Evolutionary conservation across 2,329 filamentous ascomycete species (phyloP).

Genomic region (Emericellopsis cladophorae): DNA sequence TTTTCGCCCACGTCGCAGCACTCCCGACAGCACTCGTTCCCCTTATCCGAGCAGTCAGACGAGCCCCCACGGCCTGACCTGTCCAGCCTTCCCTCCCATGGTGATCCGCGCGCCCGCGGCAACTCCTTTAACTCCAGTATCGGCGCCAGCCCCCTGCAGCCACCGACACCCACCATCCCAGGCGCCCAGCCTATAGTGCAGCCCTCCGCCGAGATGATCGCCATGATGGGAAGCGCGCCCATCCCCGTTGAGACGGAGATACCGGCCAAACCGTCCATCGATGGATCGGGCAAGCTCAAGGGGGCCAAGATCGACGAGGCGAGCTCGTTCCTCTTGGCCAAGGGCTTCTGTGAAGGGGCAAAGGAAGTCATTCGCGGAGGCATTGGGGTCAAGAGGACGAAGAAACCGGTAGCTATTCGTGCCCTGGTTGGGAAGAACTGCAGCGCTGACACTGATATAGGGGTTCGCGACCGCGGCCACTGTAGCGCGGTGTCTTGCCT

Average conservation of each 20-base stretch:
- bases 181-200: neutral
- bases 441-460: constrained; percentile 10
- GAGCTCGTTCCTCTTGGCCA: constrained; percentile 39
- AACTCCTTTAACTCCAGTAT: neutral
- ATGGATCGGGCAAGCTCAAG: constrained; percentile 1
- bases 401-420: constrained; percentile 27
- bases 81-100: neutral
- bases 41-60: neutral
- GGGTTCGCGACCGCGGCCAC: constrained; percentile 25
- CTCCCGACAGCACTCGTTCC: neutral
- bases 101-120: neutral
- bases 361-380: constrained; percentile 34
- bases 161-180: neutral
- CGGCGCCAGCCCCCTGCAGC: neutral
- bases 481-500: constrained; percentile 38
- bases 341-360: constrained; percentile 43
- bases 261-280: neutral
- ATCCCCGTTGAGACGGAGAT: constrained; percentile 6
- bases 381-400: constrained; percentile 35
- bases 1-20: neutral
- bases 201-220: neutral
- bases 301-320: constrained; percentile 28
- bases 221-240: constrained; percentile 1
- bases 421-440: neutral
- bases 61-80: neutral